phyloP scores from a whole-genome alignment of 2,329 filamentous ascomycete species.

The Atkinsonella hypoxylon region DNA sequence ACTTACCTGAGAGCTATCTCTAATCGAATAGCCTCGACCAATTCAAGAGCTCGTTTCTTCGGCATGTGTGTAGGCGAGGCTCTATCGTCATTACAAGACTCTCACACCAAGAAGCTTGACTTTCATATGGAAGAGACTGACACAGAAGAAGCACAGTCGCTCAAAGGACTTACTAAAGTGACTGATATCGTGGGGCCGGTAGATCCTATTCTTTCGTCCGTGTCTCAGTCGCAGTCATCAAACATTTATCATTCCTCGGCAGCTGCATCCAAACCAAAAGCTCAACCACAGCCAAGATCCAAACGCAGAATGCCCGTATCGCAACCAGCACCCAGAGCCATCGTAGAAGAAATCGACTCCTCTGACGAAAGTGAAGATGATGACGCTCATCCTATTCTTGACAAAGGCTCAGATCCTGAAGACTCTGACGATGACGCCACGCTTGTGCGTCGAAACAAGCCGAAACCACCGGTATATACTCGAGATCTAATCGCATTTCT shows the following conservation, averaged over 20 bases:
- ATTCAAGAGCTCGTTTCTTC: constrained; percentile 63
- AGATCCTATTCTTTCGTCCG: constrained; percentile 31
- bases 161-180: constrained; percentile 52
- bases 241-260: neutral
- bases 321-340: constrained; percentile 26
- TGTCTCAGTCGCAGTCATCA: neutral
- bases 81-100: constrained; percentile 49
- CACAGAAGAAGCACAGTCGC: constrained; percentile 61
- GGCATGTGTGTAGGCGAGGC: constrained; percentile 81
- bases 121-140: constrained; percentile 76
- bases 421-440: constrained; percentile 93
- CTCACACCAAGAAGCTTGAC: constrained; percentile 60
- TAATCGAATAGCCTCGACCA: constrained; percentile 69
- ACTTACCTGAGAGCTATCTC: constrained; percentile 69
- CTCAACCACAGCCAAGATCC: constrained; percentile 13
- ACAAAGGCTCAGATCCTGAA: constrained; percentile 77
- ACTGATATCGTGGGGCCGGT: constrained; percentile 52
- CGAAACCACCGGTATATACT: constrained; percentile 79
- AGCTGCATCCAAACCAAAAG: neutral
- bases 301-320: constrained; percentile 18
- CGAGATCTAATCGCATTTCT: constrained; percentile 71
- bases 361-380: constrained; percentile 48
- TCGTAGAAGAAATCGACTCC: constrained; percentile 55
- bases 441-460: constrained; percentile 70
- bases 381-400: constrained; percentile 37